phyloP scores from a whole-genome alignment of 164 flowering plant genomes.

The Aristolochia fimbriata region DNA sequence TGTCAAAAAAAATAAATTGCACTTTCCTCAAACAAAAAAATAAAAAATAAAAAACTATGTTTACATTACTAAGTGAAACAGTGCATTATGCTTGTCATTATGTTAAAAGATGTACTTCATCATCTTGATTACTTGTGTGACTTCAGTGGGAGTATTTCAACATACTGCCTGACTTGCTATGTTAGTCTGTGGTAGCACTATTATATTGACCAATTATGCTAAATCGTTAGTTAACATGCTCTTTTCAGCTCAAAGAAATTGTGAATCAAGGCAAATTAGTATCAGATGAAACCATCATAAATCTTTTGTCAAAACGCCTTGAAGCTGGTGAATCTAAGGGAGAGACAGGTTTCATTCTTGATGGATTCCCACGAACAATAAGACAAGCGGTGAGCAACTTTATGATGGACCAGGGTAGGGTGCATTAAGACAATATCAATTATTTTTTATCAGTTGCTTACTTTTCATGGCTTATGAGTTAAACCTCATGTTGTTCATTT shows the following conservation, averaged over 20 bases:
- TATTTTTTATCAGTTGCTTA: not conserved
- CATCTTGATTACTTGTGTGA: no score
- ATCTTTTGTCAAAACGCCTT: slow-evolving; percentile 71
- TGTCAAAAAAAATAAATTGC: no score
- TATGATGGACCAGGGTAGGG: slow-evolving; percentile 4
- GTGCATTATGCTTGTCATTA: no score
- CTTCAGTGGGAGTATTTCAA: no score
- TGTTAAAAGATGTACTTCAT: no score
- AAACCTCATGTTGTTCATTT: not conserved
- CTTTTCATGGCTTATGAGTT: not conserved
- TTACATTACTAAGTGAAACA: no score
- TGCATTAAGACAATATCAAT: not conserved
- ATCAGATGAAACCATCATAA: slow-evolving; percentile 78
- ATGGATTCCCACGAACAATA: slow-evolving; percentile 92
- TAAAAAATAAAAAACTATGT: no score
- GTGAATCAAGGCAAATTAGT: slow-evolving; percentile 85
- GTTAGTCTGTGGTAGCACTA: no score
- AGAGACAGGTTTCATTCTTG: slow-evolving; percentile 87
- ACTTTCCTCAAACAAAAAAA: no score
- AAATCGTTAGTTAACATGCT: not conserved
- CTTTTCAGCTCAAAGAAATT: slow-evolving; percentile 70
- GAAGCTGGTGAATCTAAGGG: slow-evolving; percentile 68
- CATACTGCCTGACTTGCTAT: no score
- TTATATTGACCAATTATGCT: no score
- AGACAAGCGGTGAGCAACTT: slow-evolving; percentile 72